These are phyloP conservation scores for Auricularia sp. DNA, from an alignment of 768 basidiomycete genomes.

Conservation along the genomic window DNA sequence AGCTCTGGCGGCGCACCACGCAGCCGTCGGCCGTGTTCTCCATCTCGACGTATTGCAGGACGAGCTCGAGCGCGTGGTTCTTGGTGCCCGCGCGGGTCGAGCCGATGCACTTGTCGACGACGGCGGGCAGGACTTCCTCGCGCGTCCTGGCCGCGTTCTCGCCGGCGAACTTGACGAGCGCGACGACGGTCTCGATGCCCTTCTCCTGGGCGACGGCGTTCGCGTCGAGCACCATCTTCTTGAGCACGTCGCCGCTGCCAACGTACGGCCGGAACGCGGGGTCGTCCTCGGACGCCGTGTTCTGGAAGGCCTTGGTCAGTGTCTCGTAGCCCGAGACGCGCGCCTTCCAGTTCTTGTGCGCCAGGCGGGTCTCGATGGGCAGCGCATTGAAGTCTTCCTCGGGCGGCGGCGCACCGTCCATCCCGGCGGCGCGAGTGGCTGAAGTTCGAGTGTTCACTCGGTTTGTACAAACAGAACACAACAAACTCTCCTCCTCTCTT, in stretches of 20 bases:
- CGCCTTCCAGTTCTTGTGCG: slow-evolving; percentile 99
- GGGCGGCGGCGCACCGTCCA: slow-evolving; percentile 86
- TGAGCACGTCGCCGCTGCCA: slow-evolving; percentile 65
- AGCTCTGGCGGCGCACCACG: slow-evolving; percentile 53
- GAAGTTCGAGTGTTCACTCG: background rate
- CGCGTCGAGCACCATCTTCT: slow-evolving; percentile 80
- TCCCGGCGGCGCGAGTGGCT: slow-evolving; percentile 19
- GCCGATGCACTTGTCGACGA: slow-evolving; percentile 95
- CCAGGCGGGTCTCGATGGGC: slow-evolving; percentile 67
- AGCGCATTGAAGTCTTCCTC: slow-evolving; percentile 89
- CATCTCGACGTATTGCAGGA: slow-evolving; percentile 84
- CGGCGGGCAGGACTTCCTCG: slow-evolving; percentile 71
- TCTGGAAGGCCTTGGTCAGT: slow-evolving; percentile 77
- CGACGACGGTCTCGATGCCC: slow-evolving; percentile 79
- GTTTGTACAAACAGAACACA: background rate
- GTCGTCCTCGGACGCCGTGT: slow-evolving; percentile 86
- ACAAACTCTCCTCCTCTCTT: background rate
- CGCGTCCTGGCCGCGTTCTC: slow-evolving; percentile 77
- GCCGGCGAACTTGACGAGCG: slow-evolving; percentile 85
- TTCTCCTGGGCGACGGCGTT: slow-evolving; percentile 99
- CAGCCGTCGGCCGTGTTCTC: slow-evolving; percentile 83
- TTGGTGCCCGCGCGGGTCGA: slow-evolving; percentile 86
- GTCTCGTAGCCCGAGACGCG: slow-evolving; percentile 87
- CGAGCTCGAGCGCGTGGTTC: slow-evolving; percentile 74
- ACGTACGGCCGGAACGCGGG: slow-evolving; percentile 88